phyloP scores from a whole-genome alignment of 1,284 basidiomycete species.

The Cutaneotrichosporon mucoides region DNA sequence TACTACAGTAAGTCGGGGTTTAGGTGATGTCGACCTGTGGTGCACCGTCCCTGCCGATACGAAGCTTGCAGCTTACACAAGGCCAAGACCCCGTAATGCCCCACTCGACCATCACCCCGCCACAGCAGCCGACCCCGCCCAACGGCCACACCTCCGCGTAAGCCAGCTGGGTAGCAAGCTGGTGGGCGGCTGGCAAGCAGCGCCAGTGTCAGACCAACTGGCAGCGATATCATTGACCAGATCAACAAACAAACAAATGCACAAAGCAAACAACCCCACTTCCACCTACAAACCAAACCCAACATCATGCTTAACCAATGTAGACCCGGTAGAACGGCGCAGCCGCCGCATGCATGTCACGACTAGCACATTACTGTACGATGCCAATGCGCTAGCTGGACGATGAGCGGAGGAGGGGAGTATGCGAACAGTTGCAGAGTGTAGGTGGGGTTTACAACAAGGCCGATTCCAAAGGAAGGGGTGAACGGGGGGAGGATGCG shows the following conservation, averaged over 20 bases:
- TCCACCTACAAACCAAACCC: too few species aligned
- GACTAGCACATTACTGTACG: not conserved
- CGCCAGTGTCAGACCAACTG: too few species aligned
- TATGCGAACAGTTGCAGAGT: not conserved
- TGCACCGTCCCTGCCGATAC: not conserved
- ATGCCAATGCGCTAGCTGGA: not conserved
- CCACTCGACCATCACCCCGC: not conserved
- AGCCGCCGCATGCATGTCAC: conserved; percentile 1
- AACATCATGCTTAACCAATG: not conserved
- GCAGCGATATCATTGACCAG: not conserved
- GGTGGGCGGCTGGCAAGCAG: too few species aligned
- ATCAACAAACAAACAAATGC: not conserved
- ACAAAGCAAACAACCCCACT: too few species aligned
- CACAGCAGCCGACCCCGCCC: conserved; percentile 8
- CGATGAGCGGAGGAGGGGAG: not conserved
- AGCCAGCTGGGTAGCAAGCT: not conserved
- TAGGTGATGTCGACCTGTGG: not conserved
- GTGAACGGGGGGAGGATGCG: too few species aligned
- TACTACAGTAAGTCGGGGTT: conserved; percentile 38
- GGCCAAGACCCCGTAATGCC: conserved; percentile 2
- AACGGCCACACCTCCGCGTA: conserved; percentile 4
- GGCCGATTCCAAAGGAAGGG: too few species aligned
- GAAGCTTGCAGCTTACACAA: not conserved
- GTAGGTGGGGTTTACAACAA: not conserved
- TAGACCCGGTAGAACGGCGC: not conserved